Conservation (phyloP, 306 rosid species). For the Dryas octopetala region DNA sequence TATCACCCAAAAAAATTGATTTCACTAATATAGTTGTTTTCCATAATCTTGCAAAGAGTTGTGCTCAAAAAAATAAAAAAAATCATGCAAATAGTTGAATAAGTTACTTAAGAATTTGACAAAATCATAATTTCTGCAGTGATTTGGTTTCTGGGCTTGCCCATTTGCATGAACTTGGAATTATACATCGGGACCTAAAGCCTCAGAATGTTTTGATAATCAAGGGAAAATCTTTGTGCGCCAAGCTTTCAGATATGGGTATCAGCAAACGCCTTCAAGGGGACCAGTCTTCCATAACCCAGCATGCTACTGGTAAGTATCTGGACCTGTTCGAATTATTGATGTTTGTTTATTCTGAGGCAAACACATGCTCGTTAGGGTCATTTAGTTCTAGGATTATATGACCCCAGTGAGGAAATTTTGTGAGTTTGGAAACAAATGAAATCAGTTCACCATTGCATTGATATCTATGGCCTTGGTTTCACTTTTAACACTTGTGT, state of each 20-base stretch:
- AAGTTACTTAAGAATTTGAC: conserved; percentile 15
- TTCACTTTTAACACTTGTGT: not conserved
- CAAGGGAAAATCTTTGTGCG: conserved; percentile 25
- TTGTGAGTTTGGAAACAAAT: conserved; percentile 5
- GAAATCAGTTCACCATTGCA: not conserved
- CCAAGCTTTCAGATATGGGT: conserved; percentile 42
- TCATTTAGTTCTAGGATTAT: not conserved
- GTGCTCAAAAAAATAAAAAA: not conserved
- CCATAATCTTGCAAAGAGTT: not conserved
- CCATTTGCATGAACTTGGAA: conserved; percentile 43
- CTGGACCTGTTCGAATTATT: conserved; percentile 1
- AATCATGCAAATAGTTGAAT: not conserved
- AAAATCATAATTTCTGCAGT: conserved; percentile 12
- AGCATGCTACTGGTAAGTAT: conserved; percentile 32
- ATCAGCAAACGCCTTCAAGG: conserved; percentile 39
- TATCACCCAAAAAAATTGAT: not conserved
- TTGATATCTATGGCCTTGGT: not conserved
- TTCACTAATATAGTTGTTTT: not conserved
- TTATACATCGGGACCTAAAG: conserved; percentile 39
- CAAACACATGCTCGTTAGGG: not conserved
- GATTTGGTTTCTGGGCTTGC: conserved; percentile 37
- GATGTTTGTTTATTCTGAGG: not conserved
- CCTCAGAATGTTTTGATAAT: conserved; percentile 40
- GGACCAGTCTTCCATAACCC: conserved; percentile 33
- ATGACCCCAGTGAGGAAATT: not conserved